A percentile compares a stretch with the other conserved stretches of the same genome.
Conservation (phyloP, 345 rosid species). For the Eucalyptus rudis region DNA sequence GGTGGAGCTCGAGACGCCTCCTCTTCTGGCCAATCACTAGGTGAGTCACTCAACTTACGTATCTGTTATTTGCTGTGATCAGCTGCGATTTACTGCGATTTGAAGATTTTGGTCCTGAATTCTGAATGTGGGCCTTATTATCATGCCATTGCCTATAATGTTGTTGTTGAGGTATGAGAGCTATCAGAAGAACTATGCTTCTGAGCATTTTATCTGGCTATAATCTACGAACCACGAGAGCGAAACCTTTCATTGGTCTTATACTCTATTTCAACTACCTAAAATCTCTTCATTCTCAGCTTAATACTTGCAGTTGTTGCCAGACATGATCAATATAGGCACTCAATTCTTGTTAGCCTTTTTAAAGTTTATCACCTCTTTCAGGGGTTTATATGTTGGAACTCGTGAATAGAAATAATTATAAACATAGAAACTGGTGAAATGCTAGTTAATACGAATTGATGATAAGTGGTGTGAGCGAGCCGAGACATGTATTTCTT, state of each 20-base stretch:
- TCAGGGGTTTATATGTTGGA: background rate
- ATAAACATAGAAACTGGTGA: background rate
- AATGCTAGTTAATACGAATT: background rate
- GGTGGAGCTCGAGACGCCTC: background rate
- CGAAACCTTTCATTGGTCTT: no score
- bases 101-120: background rate
- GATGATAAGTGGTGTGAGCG: background rate
- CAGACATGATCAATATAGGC: background rate
- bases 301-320: background rate
- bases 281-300: background rate
- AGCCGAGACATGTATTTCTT: no score
- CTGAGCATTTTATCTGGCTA: background rate
- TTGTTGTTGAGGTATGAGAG: background rate
- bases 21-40: conserved; percentile 27
- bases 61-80: background rate
- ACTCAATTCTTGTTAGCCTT: background rate
- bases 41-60: conserved; percentile 2
- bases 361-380: background rate
- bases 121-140: background rate
- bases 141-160: background rate
- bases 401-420: background rate
- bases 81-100: background rate
- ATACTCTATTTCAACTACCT: no score
- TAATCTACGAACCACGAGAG: no score
- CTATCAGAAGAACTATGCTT: background rate